These are phyloP conservation scores for Solanum chacoense DNA, from an alignment of 305 asterid genomes.

Conservation along the genomic window DNA sequence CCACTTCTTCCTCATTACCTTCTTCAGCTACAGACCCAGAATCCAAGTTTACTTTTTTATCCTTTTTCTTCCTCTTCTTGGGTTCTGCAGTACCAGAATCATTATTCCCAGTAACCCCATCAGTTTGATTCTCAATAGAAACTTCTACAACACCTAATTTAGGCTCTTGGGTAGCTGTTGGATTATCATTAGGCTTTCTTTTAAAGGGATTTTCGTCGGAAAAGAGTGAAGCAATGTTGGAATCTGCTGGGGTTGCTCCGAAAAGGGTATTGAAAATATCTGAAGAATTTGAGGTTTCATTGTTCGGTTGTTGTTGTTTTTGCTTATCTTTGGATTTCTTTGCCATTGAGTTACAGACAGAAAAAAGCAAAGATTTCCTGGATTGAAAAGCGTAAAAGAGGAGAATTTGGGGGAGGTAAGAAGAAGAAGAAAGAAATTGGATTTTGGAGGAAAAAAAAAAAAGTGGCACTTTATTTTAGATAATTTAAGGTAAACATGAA, in stretches of 20 bases:
- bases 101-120: not conserved
- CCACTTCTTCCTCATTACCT: not conserved
- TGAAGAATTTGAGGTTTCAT: conserved; percentile 18
- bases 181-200: conserved; percentile 29
- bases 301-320: not conserved
- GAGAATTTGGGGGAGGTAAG: not conserved
- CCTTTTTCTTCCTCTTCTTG: conserved; percentile 9
- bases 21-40: not conserved
- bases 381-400: not conserved
- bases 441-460: not conserved
- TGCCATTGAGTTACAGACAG: conserved; percentile 30
- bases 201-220: conserved; percentile 68
- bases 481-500: not conserved
- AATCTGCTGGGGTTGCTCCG: conserved; percentile 27
- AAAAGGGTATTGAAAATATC: conserved; percentile 46
- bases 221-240: conserved; percentile 35
- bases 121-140: not conserved
- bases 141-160: not conserved
- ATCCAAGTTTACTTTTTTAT: not conserved
- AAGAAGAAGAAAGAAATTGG: not conserved
- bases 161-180: conserved; percentile 1
- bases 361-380: not conserved
- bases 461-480: not conserved
- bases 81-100: conserved; percentile 20
- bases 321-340: conserved; percentile 42